Evolutionary conservation across 1,284 basidiomycete genomes (phyloP).

Genomic region (Ceratobasidium sp.): DNA sequence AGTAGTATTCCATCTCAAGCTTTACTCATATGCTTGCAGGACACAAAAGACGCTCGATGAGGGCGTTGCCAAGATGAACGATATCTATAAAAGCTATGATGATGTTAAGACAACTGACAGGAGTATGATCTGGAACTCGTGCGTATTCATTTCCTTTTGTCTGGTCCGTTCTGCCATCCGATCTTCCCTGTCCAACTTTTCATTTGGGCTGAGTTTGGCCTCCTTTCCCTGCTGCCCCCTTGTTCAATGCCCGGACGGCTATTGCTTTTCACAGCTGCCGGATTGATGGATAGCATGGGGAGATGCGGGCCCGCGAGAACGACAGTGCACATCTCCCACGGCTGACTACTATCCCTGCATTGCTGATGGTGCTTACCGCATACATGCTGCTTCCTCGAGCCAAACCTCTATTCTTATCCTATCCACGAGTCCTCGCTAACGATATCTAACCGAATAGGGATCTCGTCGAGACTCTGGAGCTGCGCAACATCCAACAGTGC

Average conservation of each 20-base stretch:
- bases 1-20: neutral
- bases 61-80: slow-evolving; percentile 87
- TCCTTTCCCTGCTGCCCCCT: neutral
- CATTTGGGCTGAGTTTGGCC: slow-evolving; percentile 7
- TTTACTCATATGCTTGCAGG: slow-evolving; percentile 60
- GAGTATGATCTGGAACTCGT: slow-evolving; percentile 99
- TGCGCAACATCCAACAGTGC: slow-evolving; percentile 94
- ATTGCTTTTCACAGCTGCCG: neutral
- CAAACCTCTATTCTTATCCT: neutral
- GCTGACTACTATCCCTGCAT: neutral
- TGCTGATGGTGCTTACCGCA: neutral
- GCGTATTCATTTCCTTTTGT: slow-evolving; percentile 50
- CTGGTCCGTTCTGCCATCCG: no score
- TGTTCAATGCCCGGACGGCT: neutral
- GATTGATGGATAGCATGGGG: neutral
- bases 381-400: neutral
- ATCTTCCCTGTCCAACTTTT: slow-evolving; percentile 7
- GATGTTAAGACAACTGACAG: slow-evolving; percentile 97
- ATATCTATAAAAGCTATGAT: slow-evolving; percentile 88
- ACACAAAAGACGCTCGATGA: slow-evolving; percentile 92
- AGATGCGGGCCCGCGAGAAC: no score
- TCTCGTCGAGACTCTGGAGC: slow-evolving; percentile 95
- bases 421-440: neutral
- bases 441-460: slow-evolving; percentile 64
- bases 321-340: neutral